Percentiles rank a stretch among this genome's conserved stretches.
These are phyloP conservation scores for Dactylellina cionopaga DNA, from an alignment of 2,329 filamentous ascomycete species.

Conservation along the genomic window DNA sequence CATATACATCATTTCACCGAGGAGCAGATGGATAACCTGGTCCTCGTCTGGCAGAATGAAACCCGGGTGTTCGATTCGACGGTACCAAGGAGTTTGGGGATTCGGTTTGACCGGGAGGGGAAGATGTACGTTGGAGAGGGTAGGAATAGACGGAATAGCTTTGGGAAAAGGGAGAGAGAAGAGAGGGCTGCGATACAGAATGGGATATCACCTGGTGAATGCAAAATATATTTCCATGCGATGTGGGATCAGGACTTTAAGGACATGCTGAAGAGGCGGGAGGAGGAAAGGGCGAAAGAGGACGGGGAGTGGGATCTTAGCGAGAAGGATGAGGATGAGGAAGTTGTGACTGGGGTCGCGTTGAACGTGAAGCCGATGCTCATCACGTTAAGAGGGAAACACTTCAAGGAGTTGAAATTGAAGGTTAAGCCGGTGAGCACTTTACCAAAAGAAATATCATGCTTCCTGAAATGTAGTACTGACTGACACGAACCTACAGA, in stretches of 20 bases:
- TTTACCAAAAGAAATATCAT: background rate
- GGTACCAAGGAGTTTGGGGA: conserved; percentile 32
- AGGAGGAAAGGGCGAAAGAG: conserved; percentile 15
- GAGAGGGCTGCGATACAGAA: conserved; percentile 20
- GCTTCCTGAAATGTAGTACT: too few relatives aligned
- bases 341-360: conserved; percentile 31
- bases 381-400: conserved; percentile 35
- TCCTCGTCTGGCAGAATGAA: conserved; percentile 43
- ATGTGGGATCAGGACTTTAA: conserved; percentile 44
- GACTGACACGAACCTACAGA: conserved; percentile 15
- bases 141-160: conserved; percentile 1
- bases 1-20: conserved; percentile 23
- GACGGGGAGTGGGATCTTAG: background rate
- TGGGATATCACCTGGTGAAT: conserved; percentile 30
- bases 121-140: conserved; percentile 28
- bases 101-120: conserved; percentile 35
- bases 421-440: conserved; percentile 42
- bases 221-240: conserved; percentile 34
- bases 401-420: conserved; percentile 39
- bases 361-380: conserved; percentile 31
- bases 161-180: conserved; percentile 7
- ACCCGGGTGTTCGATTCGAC: conserved; percentile 45
- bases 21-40: conserved; percentile 18
- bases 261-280: conserved; percentile 12
- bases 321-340: conserved; percentile 25